A percentile compares a stretch with the other conserved stretches of the same genome.
These are phyloP conservation scores for Tephrocybe sp. DNA, from an alignment of 768 basidiomycete species.

Conservation along the genomic window DNA sequence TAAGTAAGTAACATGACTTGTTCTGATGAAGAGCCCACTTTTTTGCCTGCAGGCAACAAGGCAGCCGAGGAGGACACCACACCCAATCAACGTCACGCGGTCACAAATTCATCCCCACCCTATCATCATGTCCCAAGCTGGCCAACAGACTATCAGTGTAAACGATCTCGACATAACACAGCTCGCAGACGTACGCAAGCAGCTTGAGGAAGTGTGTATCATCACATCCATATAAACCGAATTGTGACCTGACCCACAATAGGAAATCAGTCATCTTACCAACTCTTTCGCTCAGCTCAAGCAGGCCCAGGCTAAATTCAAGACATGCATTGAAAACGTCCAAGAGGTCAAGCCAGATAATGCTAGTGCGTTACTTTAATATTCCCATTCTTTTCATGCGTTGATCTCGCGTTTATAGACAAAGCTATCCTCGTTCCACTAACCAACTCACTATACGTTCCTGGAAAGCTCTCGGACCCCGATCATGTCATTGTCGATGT, in stretches of 20 bases:
- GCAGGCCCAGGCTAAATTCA: slow-evolving; percentile 91
- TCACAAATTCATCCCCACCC: slow-evolving; percentile 12
- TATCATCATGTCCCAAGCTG: slow-evolving; percentile 39
- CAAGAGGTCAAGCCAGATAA: slow-evolving; percentile 71
- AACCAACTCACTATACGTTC: slow-evolving; percentile 93
- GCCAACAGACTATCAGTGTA: slow-evolving; percentile 72
- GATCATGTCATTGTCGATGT: slow-evolving; percentile 93
- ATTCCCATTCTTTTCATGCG: background rate
- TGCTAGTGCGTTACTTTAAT: slow-evolving; percentile 37
- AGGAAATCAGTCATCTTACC: slow-evolving; percentile 93
- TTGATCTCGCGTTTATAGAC: slow-evolving; percentile 38
- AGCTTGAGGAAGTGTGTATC: slow-evolving; percentile 82
- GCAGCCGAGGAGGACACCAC: background rate
- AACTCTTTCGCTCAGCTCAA: slow-evolving; percentile 91
- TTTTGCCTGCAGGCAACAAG: background rate
- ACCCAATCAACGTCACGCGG: slow-evolving; percentile 5
- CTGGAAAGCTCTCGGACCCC: slow-evolving; percentile 79
- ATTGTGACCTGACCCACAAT: slow-evolving; percentile 7
- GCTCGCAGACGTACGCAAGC: slow-evolving; percentile 84
- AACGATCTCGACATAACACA: slow-evolving; percentile 84
- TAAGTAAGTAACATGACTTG: too few species aligned
- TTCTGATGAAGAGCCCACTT: background rate
- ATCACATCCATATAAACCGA: background rate
- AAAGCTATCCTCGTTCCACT: slow-evolving; percentile 90
- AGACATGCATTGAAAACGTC: slow-evolving; percentile 79